Evolutionary conservation across 75 land plant genomes (phyloP).

Genomic region (Picea sitchensis): DNA sequence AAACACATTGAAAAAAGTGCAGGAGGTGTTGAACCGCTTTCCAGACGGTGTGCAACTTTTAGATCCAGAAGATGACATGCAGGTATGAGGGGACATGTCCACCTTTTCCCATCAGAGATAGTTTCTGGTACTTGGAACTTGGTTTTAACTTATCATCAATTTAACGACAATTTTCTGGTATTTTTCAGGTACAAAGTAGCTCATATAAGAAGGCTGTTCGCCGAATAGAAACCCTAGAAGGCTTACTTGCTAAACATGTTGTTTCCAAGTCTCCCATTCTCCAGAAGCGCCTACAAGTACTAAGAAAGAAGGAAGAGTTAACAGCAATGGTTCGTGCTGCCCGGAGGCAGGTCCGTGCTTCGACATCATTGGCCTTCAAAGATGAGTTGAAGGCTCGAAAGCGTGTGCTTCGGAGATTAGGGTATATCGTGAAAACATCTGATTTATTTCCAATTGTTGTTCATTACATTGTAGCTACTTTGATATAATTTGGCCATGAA

Average conservation of each 20-base stretch:
- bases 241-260: constrained; percentile 62
- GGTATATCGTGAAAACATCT: constrained; percentile 41
- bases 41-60: constrained; percentile 73
- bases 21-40: constrained; percentile 73
- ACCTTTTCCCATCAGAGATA: neutral
- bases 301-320: constrained; percentile 75
- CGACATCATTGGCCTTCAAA: constrained; percentile 85
- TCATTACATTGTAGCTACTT: neutral
- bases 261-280: constrained; percentile 69
- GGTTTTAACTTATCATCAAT: neutral
- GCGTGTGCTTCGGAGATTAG: constrained; percentile 85
- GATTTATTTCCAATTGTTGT: neutral
- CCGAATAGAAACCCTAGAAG: constrained; percentile 77
- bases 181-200: constrained; percentile 64
- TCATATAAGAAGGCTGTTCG: constrained; percentile 67
- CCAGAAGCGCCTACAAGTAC: constrained; percentile 61
- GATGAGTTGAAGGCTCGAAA: constrained; percentile 91
- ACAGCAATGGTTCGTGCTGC: constrained; percentile 65
- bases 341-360: constrained; percentile 68
- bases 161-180: neutral
- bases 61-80: constrained; percentile 94
- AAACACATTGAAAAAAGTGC: constrained; percentile 62
- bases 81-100: constrained; percentile 34
- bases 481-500: neutral
- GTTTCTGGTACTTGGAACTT: neutral